These are phyloP conservation scores for Gyromitra esculenta DNA, from an alignment of 2,329 filamentous ascomycete species.

Conservation along the genomic window DNA sequence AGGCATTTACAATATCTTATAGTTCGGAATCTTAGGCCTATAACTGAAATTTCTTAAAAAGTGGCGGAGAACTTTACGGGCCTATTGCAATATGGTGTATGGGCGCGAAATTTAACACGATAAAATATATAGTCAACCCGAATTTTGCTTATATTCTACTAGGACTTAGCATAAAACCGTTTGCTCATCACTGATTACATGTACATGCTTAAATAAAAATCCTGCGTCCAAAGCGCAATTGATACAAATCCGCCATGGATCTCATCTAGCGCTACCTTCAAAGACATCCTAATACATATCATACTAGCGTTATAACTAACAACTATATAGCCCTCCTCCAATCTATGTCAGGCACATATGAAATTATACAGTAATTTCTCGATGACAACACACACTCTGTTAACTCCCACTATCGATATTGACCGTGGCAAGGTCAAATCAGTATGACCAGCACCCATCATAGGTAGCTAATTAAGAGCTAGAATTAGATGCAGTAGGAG, in stretches of 20 bases:
- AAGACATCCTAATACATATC: constrained; percentile 66
- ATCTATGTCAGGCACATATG: constrained; percentile 66
- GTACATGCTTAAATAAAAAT: neutral
- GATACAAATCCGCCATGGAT: constrained; percentile 67
- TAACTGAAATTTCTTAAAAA: too few species aligned
- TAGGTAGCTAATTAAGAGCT: constrained; percentile 63
- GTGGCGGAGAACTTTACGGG: too few species aligned
- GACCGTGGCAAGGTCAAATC: constrained; percentile 64
- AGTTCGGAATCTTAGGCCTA: too few species aligned
- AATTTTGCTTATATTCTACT: too few species aligned
- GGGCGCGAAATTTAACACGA: too few species aligned
- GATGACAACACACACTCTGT: constrained; percentile 60
- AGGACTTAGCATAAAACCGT: too few species aligned
- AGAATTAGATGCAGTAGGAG: constrained; percentile 51
- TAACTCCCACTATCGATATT: constrained; percentile 62
- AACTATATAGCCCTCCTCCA: constrained; percentile 68
- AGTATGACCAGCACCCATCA: constrained; percentile 67
- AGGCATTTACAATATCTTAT: too few species aligned
- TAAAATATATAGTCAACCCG: too few species aligned
- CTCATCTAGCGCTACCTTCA: constrained; percentile 62
- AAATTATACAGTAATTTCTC: constrained; percentile 64
- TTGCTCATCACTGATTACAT: neutral
- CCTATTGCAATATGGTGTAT: too few species aligned
- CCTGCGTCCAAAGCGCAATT: constrained; percentile 58
- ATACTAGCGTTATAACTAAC: constrained; percentile 66